These are phyloP conservation scores for Cicer yamashitae DNA, from an alignment of 306 rosid genomes.

Conservation along the genomic window DNA sequence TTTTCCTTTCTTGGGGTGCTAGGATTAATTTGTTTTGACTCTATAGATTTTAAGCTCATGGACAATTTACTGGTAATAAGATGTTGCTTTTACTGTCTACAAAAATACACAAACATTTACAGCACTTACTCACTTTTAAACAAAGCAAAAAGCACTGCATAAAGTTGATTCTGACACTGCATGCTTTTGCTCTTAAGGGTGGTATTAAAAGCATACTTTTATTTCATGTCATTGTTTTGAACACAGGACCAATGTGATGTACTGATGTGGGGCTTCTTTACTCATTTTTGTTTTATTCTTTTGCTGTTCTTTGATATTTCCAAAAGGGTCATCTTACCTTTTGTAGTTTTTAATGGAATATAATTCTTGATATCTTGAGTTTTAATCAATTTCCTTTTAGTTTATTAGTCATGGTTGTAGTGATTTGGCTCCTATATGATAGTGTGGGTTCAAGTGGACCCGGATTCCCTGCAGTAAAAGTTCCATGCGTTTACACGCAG, in stretches of 20 bases:
- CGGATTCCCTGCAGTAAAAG: too few relatives aligned
- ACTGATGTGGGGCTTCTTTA: constrained; percentile 41
- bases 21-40: constrained; percentile 31
- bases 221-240: constrained; percentile 52
- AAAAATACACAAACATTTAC: constrained; percentile 40
- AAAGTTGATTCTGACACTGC: constrained; percentile 50
- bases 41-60: background rate
- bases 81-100: constrained; percentile 24
- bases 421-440: constrained; percentile 52
- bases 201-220: constrained; percentile 50
- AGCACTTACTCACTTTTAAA: constrained; percentile 26
- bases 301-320: constrained; percentile 32
- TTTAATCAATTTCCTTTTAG: constrained; percentile 52
- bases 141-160: constrained; percentile 49
- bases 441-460: background rate
- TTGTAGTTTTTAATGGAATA: constrained; percentile 45
- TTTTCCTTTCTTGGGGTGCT: constrained; percentile 28
- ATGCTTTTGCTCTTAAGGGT: constrained; percentile 45
- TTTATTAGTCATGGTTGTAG: constrained; percentile 47
- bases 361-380: constrained; percentile 46
- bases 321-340: constrained; percentile 39
- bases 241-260: constrained; percentile 45
- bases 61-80: background rate
- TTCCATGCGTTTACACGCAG: too few relatives aligned
- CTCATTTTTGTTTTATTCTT: background rate